Evolutionary conservation across 495 filamentous ascomycete genomes (phyloP).

Genomic region (Tetracladium marchalianum): DNA sequence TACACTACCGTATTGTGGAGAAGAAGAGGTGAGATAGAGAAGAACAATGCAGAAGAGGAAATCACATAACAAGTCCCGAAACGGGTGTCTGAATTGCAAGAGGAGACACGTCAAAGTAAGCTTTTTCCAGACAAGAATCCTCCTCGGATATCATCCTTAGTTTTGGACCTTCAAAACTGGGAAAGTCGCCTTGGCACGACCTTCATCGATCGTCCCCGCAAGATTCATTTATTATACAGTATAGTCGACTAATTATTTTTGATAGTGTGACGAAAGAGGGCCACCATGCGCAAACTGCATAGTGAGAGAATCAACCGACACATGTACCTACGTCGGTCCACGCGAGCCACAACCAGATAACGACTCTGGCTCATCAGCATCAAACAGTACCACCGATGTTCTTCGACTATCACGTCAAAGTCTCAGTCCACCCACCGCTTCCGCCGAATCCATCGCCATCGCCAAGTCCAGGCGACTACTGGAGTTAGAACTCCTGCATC

Average conservation of each 20-base stretch:
- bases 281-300: constrained; percentile 27
- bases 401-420: constrained; percentile 1
- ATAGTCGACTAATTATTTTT: background rate
- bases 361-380: no score
- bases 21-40: background rate
- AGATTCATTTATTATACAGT: background rate
- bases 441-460: constrained; percentile 10
- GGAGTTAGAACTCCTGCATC: constrained; percentile 28
- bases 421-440: background rate
- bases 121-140: no score
- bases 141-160: no score
- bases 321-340: constrained; percentile 15
- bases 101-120: constrained; percentile 28
- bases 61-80: constrained; percentile 29
- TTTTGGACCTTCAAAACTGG: no score
- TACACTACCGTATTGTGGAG: no score
- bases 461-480: constrained; percentile 19
- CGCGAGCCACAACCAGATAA: no score
- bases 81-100: constrained; percentile 29
- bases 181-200: background rate
- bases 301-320: constrained; percentile 21
- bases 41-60: constrained; percentile 23
- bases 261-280: constrained; percentile 25
- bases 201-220: background rate
- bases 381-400: background rate